Base-by-base conservation (phyloP, 768 basidiomycete genomes). In the Naganishia kalamii region DNA sequence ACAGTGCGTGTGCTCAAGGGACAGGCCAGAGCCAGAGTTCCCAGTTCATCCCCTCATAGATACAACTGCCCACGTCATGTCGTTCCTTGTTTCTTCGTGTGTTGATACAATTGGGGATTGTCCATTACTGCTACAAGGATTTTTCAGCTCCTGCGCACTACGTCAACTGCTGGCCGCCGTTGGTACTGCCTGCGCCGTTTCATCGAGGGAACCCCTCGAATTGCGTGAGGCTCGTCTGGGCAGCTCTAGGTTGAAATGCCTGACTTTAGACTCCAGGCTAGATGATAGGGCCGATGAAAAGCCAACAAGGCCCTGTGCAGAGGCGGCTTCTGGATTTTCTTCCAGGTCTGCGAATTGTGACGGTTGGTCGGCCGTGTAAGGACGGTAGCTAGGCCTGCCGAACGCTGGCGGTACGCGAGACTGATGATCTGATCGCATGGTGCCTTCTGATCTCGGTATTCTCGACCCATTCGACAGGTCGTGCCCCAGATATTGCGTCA, bases 341-440 rank as follows among this genome's bases (percentile, higher is more conserved):
- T 23, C 37, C 37, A 41, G 40, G 54, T 57, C 54, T 12, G 54
- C 54, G 27, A 57, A 57, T 23, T 57, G 54, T 40, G 54, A 57
- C 37, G 54, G 54, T 21, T 57, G 37, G 54, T 15, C 19, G n/a
- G 13, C 15, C 19, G 17, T 11, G 11, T 57, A 7, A 3, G 4
- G 12, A 21, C 23, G 1, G 54, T 1, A n/a, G 23, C 17, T 35
- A 1, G 37, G 3, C 7, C 40, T 19, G 33, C 35, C 3, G 30
- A 8, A 5, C 15, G 21, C 15, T 29, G 23, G 4, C 15, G 33
- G 35, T 57, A 35, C 11, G 37, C 23, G 37, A 25, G 54, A 25
- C 37, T 12, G 25, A 21, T n/a, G 11, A 37, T 27, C 23, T 11
- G 37, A 12, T 40, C 37, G 6, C 4, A 23, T 57, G 35, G 21